Base-by-base conservation (phyloP, 495 filamentous ascomycete species). In the Neurospora sublineolata region DNA sequence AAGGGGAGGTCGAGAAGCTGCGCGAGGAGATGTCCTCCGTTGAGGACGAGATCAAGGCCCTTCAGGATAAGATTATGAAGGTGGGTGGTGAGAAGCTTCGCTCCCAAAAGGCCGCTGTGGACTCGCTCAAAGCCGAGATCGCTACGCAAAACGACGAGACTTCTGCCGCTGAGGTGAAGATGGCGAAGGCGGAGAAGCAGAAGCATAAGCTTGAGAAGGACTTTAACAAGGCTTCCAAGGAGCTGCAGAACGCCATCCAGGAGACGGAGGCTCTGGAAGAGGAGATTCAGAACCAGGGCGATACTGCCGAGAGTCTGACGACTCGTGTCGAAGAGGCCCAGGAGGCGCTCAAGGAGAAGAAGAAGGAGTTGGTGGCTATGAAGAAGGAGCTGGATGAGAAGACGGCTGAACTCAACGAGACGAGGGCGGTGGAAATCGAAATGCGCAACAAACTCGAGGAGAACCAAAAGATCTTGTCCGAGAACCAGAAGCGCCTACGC, bases 361-460 rank as follows among this genome's bases (percentile, higher is more conserved):
- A 91, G 79, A 88, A 89, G 73, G 92, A 94, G 76, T 86, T 99
- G 7, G 87, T 88, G 67, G 83, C 87, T 39, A 75, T 97, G 67
- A 99, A 98, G 82, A 80, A 86, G 4, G 92, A 97, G 76, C 84
- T 98, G 12, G 94, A 98, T 73, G 89, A 91, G 73, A 94, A 93
- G 84, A 90, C 89, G 18, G 86, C 90, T 4, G 93, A 96, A 73
- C 84, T 98, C 46, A 98, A 98, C 77, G 92, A 92, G 77, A 97
- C 90, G 3, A 89, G 95, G 1, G 94, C 92, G 4, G 86, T 90
- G 18, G 96, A 98, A 81, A 97, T 99, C 72, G 95, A 98, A 80
- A 97, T 97, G 93, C 92, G 93, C 69, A 97, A 97, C 80, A 95
- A 97, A 80, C 88, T 98, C 20, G 93, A 98, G 77, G 94, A 98